A percentile compares a stretch with the other conserved stretches of the same genome.
These are phyloP conservation scores for Beauveria pseudobassiana DNA, from an alignment of 2,329 filamentous ascomycete species.

Conservation along the genomic window DNA sequence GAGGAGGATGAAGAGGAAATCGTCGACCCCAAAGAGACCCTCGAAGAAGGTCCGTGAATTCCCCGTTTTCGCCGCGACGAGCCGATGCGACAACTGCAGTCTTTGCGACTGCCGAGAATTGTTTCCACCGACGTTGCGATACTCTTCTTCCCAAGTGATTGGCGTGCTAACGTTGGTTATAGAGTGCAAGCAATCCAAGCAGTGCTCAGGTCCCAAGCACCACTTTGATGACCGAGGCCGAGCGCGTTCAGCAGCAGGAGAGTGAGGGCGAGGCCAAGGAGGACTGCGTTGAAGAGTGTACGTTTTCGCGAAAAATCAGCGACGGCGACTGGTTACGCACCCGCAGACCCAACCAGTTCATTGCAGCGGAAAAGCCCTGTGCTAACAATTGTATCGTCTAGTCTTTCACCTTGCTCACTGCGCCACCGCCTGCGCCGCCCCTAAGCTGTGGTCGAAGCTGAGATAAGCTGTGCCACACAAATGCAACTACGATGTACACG, in stretches of 20 bases:
- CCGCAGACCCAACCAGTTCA: background rate
- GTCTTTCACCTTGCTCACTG: conserved; percentile 99
- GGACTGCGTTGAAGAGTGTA: conserved; percentile 99
- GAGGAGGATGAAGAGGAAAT: conserved; percentile 72
- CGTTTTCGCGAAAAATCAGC: conserved; percentile 32
- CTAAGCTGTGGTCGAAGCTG: conserved; percentile 88
- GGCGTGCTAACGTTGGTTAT: conserved; percentile 20
- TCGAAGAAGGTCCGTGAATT: conserved; percentile 76
- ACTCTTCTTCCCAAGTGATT: conserved; percentile 14
- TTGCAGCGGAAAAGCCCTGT: background rate
- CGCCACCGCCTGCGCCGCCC: conserved; percentile 84
- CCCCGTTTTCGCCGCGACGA: background rate
- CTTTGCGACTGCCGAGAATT: background rate
- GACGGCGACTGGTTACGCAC: background rate
- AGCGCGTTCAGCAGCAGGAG: conserved; percentile 66
- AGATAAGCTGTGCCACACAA: conserved; percentile 54
- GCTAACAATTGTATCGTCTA: conserved; percentile 28
- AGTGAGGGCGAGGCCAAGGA: conserved; percentile 69
- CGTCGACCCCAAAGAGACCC: conserved; percentile 76
- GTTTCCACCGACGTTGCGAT: conserved; percentile 3
- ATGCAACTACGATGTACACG: background rate
- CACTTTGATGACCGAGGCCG: conserved; percentile 97
- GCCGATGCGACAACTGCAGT: conserved; percentile 3
- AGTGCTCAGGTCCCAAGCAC: conserved; percentile 86
- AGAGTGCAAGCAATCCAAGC: conserved; percentile 86